Conservation (phyloP, 192 early-diverging fungal species). For the Linnemannia zychae region DNA sequence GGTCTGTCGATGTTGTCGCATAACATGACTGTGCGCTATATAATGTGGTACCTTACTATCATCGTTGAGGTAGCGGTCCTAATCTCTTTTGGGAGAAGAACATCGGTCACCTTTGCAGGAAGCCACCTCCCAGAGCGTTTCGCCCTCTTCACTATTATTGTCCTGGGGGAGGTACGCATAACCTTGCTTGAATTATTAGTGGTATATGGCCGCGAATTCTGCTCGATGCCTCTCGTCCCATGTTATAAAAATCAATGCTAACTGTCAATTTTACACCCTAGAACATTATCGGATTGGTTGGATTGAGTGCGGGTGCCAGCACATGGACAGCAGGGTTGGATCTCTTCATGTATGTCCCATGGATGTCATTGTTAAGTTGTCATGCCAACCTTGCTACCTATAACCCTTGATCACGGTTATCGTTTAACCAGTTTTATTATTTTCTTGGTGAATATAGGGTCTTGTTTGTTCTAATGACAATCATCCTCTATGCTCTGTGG, state of each 20-base stretch:
- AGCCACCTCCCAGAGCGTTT: conserved; percentile 65
- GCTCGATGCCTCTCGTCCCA: background rate
- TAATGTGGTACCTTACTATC: conserved; percentile 59
- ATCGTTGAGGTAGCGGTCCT: conserved; percentile 57
- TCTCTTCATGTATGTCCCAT: conserved; percentile 21
- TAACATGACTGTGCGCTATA: conserved; percentile 45
- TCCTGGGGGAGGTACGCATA: conserved; percentile 51
- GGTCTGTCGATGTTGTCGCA: conserved; percentile 53
- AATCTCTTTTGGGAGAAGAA: conserved; percentile 54
- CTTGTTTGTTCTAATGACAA: conserved; percentile 25
- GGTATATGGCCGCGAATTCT: too few relatives aligned
- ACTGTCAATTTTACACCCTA: background rate
- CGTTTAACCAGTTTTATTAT: background rate
- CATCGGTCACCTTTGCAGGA: conserved; percentile 62
- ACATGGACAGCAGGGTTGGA: conserved; percentile 19
- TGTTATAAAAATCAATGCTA: background rate
- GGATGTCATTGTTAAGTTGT: background rate
- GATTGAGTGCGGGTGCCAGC: conserved; percentile 30
- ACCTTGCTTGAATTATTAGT: background rate
- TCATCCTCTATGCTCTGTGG: conserved; percentile 63
- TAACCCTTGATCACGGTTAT: background rate
- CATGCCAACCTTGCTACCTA: background rate
- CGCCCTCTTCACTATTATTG: conserved; percentile 62
- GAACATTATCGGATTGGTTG: conserved; percentile 44
- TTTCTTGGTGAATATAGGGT: background rate